Evolutionary conservation across 192 early-diverging fungal species (phyloP).

Genomic region (Backusella liffmaniae): DNA sequence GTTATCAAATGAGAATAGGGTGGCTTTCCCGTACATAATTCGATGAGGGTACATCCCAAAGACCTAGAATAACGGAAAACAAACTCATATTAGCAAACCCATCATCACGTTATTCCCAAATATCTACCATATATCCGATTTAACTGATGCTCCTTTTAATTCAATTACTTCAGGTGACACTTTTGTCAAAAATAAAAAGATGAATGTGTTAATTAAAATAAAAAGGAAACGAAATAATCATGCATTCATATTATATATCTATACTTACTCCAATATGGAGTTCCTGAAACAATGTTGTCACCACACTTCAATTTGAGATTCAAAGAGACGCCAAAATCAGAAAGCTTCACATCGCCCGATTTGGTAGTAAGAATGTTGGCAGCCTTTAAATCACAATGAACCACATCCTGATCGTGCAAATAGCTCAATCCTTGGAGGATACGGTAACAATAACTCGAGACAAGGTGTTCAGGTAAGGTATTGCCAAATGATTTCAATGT

Average conservation of each 20-base stretch:
- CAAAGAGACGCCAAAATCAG: slow-evolving; percentile 95
- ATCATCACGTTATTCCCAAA: not conserved
- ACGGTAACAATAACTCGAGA: slow-evolving; percentile 79
- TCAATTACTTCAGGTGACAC: slow-evolving; percentile 92
- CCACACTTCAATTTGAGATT: slow-evolving; percentile 68
- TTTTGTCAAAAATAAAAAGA: not conserved
- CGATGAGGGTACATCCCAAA: slow-evolving; percentile 92
- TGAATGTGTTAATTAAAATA: not conserved
- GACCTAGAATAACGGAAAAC: slow-evolving; percentile 42
- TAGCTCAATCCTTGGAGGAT: slow-evolving; percentile 89
- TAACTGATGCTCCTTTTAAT: slow-evolving; percentile 82
- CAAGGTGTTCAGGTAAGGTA: slow-evolving; percentile 83
- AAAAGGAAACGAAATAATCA: not conserved
- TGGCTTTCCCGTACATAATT: slow-evolving; percentile 90
- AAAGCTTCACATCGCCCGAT: slow-evolving; percentile 88
- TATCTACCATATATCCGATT: slow-evolving; percentile 90
- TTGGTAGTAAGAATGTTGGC: slow-evolving; percentile 97
- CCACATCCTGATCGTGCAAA: slow-evolving; percentile 83
- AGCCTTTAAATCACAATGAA: slow-evolving; percentile 95
- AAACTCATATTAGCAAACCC: not conserved
- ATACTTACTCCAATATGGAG: slow-evolving; percentile 73
- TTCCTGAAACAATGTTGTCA: slow-evolving; percentile 71
- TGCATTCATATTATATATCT: not conserved
- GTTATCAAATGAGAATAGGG: slow-evolving; percentile 85
- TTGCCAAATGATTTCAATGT: slow-evolving; percentile 85